These are phyloP conservation scores for Cercophora sp. DNA, from an alignment of 495 filamentous ascomycete species.

Conservation along the genomic window DNA sequence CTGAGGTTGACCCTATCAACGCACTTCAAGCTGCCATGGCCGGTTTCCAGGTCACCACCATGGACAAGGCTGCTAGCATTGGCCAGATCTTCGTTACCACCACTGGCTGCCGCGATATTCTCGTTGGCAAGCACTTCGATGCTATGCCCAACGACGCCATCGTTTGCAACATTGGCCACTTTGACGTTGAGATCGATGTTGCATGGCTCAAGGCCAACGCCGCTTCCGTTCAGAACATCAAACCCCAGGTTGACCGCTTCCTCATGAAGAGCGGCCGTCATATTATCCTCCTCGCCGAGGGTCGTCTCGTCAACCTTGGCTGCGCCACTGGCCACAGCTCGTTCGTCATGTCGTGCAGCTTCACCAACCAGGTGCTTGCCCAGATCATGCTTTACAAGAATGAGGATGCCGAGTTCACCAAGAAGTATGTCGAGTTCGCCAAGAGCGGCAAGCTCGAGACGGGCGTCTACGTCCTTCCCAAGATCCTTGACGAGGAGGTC, in stretches of 20 bases:
- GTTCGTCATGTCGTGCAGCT: constrained; percentile 99
- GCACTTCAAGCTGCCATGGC: constrained; percentile 97
- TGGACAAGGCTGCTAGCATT: constrained; percentile 84
- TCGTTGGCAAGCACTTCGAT: constrained; percentile 89
- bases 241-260: constrained; percentile 99
- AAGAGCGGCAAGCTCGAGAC: constrained; percentile 80
- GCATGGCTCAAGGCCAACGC: constrained; percentile 97
- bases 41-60: constrained; percentile 92
- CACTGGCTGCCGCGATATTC: constrained; percentile 97
- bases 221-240: constrained; percentile 92
- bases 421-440: constrained; percentile 95
- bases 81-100: constrained; percentile 99
- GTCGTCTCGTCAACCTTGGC: constrained; percentile 97
- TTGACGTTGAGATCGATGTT: constrained; percentile 99
- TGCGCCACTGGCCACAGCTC: constrained; percentile 99
- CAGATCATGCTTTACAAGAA: constrained; percentile 98
- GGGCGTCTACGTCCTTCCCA: constrained; percentile 95
- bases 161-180: constrained; percentile 99
- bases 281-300: constrained; percentile 97
- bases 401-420: constrained; percentile 76
- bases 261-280: constrained; percentile 88
- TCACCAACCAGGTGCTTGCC: constrained; percentile 99
- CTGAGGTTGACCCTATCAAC: constrained; percentile 99
- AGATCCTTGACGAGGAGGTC: constrained; percentile 98
- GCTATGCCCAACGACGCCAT: constrained; percentile 98